A percentile compares a stretch with the other conserved stretches of the same genome.
These are phyloP conservation scores for Fagopyrum tataricum DNA, from an alignment of 148 eudicot species.

Conservation along the genomic window DNA sequence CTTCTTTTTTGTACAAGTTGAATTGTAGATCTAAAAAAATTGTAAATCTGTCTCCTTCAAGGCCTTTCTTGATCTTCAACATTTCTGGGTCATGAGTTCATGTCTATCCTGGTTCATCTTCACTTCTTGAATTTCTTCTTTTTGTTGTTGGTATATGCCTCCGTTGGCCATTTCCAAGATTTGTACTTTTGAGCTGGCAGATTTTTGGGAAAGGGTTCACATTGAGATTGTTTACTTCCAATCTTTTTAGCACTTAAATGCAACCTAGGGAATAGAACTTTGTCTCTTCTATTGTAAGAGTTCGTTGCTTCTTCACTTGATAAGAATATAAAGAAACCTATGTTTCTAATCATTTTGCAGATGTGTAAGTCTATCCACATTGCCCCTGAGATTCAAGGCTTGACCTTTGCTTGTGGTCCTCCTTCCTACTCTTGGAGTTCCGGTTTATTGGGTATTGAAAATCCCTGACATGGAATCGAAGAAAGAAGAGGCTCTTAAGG, in stretches of 20 bases:
- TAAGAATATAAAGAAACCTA: background rate
- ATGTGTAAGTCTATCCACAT: background rate
- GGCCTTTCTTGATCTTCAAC: conserved; percentile 4
- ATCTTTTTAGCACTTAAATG: background rate
- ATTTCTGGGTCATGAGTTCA: background rate
- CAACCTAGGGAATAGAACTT: conserved; percentile 9
- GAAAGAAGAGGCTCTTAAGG: conserved; percentile 67
- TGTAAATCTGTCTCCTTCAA: background rate
- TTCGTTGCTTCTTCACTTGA: background rate
- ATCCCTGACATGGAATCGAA: conserved; percentile 54
- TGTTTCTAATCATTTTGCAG: conserved; percentile 2
- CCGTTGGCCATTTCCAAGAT: background rate
- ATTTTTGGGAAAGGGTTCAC: background rate
- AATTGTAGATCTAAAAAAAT: conserved; percentile 11
- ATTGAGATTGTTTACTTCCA: background rate
- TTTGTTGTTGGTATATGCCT: too few relatives aligned
- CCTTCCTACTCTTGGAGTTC: conserved; percentile 14
- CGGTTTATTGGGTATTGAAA: conserved; percentile 17
- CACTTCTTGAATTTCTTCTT: background rate
- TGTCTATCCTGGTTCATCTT: background rate
- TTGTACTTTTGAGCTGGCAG: background rate
- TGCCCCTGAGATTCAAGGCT: conserved; percentile 15
- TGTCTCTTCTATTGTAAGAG: background rate
- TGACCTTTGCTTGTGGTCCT: conserved; percentile 28
- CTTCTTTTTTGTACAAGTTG: background rate